Conservation (phyloP, 306 rosid genomes). For the Ormosia semicastrata region DNA sequence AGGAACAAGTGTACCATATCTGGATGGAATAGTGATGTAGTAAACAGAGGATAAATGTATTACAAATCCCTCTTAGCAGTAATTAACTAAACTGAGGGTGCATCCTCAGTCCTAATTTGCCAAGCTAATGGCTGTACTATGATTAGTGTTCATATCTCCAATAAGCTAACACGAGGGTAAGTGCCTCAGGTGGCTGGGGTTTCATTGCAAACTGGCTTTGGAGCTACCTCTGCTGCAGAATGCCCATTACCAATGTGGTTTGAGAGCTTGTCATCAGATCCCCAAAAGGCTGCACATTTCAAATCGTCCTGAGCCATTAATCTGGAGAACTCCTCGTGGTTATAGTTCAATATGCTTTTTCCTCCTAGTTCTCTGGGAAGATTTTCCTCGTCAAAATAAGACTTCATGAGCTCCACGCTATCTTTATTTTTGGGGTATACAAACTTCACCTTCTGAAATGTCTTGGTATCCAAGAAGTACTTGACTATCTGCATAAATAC, state of each 20-base stretch:
- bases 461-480: slow-evolving; percentile 81
- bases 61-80: background rate
- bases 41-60: background rate
- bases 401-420: slow-evolving; percentile 82
- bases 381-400: slow-evolving; percentile 79
- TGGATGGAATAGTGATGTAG: background rate
- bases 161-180: slow-evolving; percentile 11
- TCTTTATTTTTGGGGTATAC: slow-evolving; percentile 75
- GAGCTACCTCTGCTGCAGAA: slow-evolving; percentile 54
- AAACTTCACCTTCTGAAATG: slow-evolving; percentile 87
- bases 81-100: background rate
- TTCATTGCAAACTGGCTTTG: slow-evolving; percentile 26
- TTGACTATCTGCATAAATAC: slow-evolving; percentile 65
- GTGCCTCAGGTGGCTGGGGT: background rate
- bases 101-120: background rate
- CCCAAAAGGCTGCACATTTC: slow-evolving; percentile 68
- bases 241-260: slow-evolving; percentile 41
- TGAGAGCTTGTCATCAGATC: slow-evolving; percentile 39
- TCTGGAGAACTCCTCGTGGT: slow-evolving; percentile 71
- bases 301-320: slow-evolving; percentile 75
- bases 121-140: background rate
- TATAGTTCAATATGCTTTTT: slow-evolving; percentile 60
- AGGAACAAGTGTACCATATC: slow-evolving; percentile 7
- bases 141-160: slow-evolving; percentile 7
- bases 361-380: slow-evolving; percentile 85